These are phyloP conservation scores for Suaeda aralocaspica DNA, from an alignment of 148 eudicot genomes.

Conservation along the genomic window DNA sequence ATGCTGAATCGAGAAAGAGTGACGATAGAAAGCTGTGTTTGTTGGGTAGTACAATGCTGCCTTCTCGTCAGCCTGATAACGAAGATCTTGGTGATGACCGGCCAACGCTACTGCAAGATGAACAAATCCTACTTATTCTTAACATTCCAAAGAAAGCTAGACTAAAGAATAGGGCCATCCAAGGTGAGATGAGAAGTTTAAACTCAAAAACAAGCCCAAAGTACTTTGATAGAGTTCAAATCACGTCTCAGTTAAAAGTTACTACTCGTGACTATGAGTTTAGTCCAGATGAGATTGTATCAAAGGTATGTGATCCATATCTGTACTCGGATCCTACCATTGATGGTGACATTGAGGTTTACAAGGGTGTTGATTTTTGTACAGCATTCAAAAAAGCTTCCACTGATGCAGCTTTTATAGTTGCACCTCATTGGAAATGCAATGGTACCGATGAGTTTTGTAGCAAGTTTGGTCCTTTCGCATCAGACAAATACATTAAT, in stretches of 20 bases:
- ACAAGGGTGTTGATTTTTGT: constrained; percentile 72
- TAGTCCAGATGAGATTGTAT: constrained; percentile 37
- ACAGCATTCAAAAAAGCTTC: constrained; percentile 37
- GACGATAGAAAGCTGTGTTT: constrained; percentile 76
- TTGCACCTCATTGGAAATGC: constrained; percentile 87
- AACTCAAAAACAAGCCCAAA: constrained; percentile 47
- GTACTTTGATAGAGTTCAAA: constrained; percentile 67
- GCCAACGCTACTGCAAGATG: constrained; percentile 69
- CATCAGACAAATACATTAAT: constrained; percentile 43
- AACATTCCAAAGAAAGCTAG: constrained; percentile 52
- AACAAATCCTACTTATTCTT: constrained; percentile 63
- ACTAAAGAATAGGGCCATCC: constrained; percentile 46
- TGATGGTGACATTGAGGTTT: constrained; percentile 37
- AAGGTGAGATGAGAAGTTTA: constrained; percentile 71
- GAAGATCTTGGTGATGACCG: constrained; percentile 22
- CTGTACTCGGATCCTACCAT: constrained; percentile 44
- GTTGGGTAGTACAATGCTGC: constrained; percentile 71
- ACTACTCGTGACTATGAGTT: constrained; percentile 49
- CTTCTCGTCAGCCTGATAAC: constrained; percentile 40
- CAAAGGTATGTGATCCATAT: constrained; percentile 66
- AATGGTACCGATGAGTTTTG: constrained; percentile 69
- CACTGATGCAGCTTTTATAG: constrained; percentile 37
- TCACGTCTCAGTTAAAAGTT: constrained; percentile 42
- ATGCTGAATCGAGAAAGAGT: constrained; percentile 46
- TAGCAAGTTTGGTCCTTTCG: constrained; percentile 80